phyloP scores from a whole-genome alignment of 768 basidiomycete genomes.

The Coprinopsis strossmayeri region DNA sequence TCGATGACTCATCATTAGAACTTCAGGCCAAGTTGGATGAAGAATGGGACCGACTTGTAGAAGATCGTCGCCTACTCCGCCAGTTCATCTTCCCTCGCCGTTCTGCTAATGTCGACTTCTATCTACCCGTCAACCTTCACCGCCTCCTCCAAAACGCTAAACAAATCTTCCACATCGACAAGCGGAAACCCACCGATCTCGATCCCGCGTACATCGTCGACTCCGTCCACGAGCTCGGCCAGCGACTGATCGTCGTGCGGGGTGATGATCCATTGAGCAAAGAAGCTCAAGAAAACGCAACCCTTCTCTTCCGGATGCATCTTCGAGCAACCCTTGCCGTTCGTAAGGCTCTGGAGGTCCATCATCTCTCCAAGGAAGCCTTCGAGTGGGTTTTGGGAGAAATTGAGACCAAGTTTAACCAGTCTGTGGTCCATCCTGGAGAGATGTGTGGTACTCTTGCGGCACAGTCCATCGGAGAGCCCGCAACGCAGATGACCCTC shows the following conservation, averaged over 20 bases:
- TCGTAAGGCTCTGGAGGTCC: conserved; percentile 81
- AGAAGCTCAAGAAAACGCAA: conserved; percentile 84
- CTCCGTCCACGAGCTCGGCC: conserved; percentile 64
- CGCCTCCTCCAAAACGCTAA: conserved; percentile 94
- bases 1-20: conserved; percentile 78
- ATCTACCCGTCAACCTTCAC: conserved; percentile 90
- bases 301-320: conserved; percentile 90
- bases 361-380: conserved; percentile 85
- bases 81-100: conserved; percentile 75
- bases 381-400: conserved; percentile 98
- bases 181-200: conserved; percentile 88
- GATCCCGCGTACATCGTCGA: conserved; percentile 84
- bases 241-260: conserved; percentile 80
- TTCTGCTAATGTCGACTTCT: conserved; percentile 66
- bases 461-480: conserved; percentile 98
- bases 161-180: conserved; percentile 97
- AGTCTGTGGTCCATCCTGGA: conserved; percentile 85
- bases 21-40: conserved; percentile 83
- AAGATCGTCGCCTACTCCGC: conserved; percentile 79
- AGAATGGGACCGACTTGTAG: conserved; percentile 47
- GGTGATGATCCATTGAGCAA: conserved; percentile 70
- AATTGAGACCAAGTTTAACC: conserved; percentile 94
- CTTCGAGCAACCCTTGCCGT: conserved; percentile 84
- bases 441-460: conserved; percentile 99
- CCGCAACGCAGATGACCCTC: conserved; percentile 98